Conservation (phyloP, 2,329 filamentous ascomycete genomes). For the Pseudocercospora ulei region DNA sequence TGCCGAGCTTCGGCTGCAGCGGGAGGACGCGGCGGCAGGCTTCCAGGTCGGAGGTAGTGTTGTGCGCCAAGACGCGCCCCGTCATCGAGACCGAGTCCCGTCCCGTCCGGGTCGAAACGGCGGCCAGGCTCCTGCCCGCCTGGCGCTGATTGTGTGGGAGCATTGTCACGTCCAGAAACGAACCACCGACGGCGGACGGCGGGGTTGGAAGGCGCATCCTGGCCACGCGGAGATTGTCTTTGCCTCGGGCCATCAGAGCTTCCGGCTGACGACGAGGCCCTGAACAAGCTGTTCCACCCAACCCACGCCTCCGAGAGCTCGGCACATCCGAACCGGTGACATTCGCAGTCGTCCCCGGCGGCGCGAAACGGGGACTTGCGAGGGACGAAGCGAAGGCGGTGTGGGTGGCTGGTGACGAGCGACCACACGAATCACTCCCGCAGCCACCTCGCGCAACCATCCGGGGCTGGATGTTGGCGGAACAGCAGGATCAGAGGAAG, state of each 20-base stretch:
- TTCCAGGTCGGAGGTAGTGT: neutral
- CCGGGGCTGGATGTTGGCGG: constrained; percentile 8
- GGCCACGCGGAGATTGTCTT: constrained; percentile 3
- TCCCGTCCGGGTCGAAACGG: neutral
- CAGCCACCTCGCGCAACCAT: neutral
- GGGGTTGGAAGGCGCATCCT: constrained; percentile 5
- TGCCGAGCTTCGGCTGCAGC: neutral
- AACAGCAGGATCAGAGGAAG: constrained; percentile 1
- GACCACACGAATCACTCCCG: constrained; percentile 1
- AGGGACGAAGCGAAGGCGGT: constrained; percentile 1
- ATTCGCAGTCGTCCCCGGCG: too few species aligned
- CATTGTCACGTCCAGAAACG: constrained; percentile 1
- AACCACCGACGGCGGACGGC: neutral
- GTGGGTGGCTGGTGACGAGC: constrained; percentile 7
- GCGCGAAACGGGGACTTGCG: too few species aligned
- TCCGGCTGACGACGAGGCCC: constrained; percentile 1
- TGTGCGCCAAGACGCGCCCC: constrained; percentile 1
- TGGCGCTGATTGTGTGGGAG: neutral
- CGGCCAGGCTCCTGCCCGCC: neutral
- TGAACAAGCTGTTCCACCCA: neutral
- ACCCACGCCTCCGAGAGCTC: too few species aligned
- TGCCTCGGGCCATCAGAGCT: constrained; percentile 2
- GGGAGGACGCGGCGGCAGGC: neutral
- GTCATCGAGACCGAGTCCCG: neutral
- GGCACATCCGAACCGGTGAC: too few species aligned